Conservation (phyloP, 306 rosid species). For the Biancaea sappan region DNA sequence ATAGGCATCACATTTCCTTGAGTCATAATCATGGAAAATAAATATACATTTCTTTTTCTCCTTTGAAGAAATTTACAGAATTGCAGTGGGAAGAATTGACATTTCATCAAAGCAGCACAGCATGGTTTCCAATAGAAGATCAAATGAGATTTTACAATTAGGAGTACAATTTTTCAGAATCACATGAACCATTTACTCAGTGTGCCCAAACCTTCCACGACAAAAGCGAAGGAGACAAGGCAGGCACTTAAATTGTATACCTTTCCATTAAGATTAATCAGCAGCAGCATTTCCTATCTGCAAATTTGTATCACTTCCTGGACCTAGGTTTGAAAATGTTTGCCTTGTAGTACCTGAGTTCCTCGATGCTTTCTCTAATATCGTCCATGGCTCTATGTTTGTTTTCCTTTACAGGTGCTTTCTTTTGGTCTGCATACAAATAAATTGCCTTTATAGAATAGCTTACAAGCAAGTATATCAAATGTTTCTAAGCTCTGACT, state of each 20-base stretch:
- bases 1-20: neutral
- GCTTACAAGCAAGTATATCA: neutral
- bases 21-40: neutral
- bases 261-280: conserved; percentile 24
- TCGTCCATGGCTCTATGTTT: conserved; percentile 97
- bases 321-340: conserved; percentile 68
- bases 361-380: conserved; percentile 84
- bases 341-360: conserved; percentile 77
- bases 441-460: conserved; percentile 21
- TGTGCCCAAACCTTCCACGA: conserved; percentile 6
- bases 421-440: conserved; percentile 61
- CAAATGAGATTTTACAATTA: conserved; percentile 31
- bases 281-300: conserved; percentile 15
- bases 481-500: neutral
- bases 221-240: conserved; percentile 1
- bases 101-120: neutral
- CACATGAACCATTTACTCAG: conserved; percentile 1
- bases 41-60: conserved; percentile 1
- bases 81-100: conserved; percentile 4
- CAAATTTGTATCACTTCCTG: conserved; percentile 51
- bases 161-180: conserved; percentile 24
- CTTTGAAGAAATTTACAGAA: conserved; percentile 6
- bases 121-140: neutral
- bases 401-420: conserved; percentile 66
- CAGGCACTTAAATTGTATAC: conserved; percentile 8